Evolutionary conservation across 2,329 filamentous ascomycete genomes (phyloP).

Genomic region (Rugonectria rugulosa): DNA sequence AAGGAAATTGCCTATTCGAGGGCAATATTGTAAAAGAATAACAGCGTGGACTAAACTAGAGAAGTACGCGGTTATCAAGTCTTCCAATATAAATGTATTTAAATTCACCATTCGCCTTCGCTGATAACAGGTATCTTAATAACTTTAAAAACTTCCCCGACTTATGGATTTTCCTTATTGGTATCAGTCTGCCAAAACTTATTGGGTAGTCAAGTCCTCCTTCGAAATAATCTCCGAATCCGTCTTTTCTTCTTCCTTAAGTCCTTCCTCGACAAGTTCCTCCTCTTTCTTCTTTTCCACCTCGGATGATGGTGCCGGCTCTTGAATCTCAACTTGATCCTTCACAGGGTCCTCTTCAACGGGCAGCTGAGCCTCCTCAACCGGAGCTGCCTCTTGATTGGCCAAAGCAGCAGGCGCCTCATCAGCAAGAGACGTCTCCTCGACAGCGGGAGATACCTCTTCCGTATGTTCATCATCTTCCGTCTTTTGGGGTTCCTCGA

Average conservation of each 20-base stretch:
- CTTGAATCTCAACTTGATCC: slow-evolving; percentile 17
- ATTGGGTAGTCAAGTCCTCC: slow-evolving; percentile 24
- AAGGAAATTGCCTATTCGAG: slow-evolving; percentile 29
- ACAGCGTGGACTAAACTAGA: slow-evolving; percentile 24
- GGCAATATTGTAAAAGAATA: slow-evolving; percentile 33
- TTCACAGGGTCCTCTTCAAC: slow-evolving; percentile 10
- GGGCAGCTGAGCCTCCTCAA: not conserved
- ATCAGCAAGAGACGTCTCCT: not conserved
- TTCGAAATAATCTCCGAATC: slow-evolving; percentile 16
- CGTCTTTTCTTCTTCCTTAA: slow-evolving; percentile 20
- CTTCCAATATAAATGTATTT: slow-evolving; percentile 28
- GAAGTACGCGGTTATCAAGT: slow-evolving; percentile 17
- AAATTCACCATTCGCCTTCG: slow-evolving; percentile 43
- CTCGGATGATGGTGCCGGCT: slow-evolving; percentile 6
- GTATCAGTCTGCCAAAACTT: slow-evolving; percentile 28
- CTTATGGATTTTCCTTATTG: slow-evolving; percentile 28
- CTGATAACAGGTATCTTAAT: slow-evolving; percentile 43
- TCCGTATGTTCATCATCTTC: not conserved
- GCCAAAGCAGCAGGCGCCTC: not conserved
- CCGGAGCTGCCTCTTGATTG: not conserved
- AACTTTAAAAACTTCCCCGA: slow-evolving; percentile 30
- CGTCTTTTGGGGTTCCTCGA: not conserved
- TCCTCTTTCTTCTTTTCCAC: slow-evolving; percentile 16
- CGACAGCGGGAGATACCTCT: not conserved
- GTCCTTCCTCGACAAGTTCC: slow-evolving; percentile 14